Conservation (phyloP, 2,329 filamentous ascomycete species). For the Lachnellula arida region DNA sequence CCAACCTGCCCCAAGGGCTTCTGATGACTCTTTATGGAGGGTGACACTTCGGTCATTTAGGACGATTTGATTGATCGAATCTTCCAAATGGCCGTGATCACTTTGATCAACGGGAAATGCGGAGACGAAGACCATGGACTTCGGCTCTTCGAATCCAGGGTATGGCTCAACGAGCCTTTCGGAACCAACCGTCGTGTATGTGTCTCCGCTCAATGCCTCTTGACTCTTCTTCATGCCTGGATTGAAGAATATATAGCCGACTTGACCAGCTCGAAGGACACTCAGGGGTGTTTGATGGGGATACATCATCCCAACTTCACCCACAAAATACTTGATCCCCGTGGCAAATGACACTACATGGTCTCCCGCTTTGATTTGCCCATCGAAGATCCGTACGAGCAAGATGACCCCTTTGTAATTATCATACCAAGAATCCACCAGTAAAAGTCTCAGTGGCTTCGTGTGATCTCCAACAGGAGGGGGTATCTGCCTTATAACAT, state of each 20-base stretch:
- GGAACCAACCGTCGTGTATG: conserved; percentile 76
- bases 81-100: conserved; percentile 81
- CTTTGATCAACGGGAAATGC: conserved; percentile 91
- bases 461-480: conserved; percentile 67
- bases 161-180: conserved; percentile 74
- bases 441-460: conserved; percentile 74
- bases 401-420: conserved; percentile 91
- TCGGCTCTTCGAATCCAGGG: conserved; percentile 93
- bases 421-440: conserved; percentile 98
- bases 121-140: conserved; percentile 98
- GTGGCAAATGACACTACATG: conserved; percentile 85
- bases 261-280: conserved; percentile 80
- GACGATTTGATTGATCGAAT: conserved; percentile 89
- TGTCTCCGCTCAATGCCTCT: conserved; percentile 94
- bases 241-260: conserved; percentile 96
- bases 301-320: conserved; percentile 96
- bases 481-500: conserved; percentile 80
- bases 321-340: conserved; percentile 82
- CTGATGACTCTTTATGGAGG: conserved; percentile 87
- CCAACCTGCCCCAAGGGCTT: conserved; percentile 91
- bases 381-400: conserved; percentile 87
- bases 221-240: conserved; percentile 96
- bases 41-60: conserved; percentile 95
- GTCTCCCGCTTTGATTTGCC: conserved; percentile 76
- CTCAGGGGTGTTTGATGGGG: conserved; percentile 79